phyloP scores from a whole-genome alignment of 148 eudicot species.

The Fagopyrum tataricum region DNA sequence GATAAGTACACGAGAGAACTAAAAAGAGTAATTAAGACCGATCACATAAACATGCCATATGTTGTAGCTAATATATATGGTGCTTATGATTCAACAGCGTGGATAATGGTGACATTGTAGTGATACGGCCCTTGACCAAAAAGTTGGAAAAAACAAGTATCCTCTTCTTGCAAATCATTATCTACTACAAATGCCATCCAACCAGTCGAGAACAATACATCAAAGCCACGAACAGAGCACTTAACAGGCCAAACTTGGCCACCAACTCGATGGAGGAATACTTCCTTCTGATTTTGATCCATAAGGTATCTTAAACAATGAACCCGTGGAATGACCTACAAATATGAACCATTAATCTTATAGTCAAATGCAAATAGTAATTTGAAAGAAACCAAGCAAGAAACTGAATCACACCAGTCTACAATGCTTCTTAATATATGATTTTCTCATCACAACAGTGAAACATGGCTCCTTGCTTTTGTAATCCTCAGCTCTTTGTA shows the following conservation, averaged over 20 bases:
- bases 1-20: too few species aligned
- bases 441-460: background rate
- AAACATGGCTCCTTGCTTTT: background rate
- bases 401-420: background rate
- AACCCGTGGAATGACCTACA: slow-evolving; percentile 15
- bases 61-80: too few species aligned
- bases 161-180: too few species aligned
- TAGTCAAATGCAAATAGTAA: background rate
- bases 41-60: too few species aligned
- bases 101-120: too few species aligned
- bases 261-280: background rate
- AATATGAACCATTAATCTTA: background rate
- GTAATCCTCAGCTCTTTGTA: background rate
- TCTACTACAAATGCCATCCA: too few species aligned
- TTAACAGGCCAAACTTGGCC: slow-evolving; percentile 7
- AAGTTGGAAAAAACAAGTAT: too few species aligned
- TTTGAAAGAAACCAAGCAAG: background rate
- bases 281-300: background rate
- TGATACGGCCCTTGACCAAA: too few species aligned
- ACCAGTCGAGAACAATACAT: too few species aligned
- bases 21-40: too few species aligned
- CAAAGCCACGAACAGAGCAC: too few species aligned
- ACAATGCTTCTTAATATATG: background rate
- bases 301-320: slow-evolving; percentile 9
- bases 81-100: too few species aligned